Conservation (phyloP, 441 rosid species). For the Aleurites moluccanus region DNA sequence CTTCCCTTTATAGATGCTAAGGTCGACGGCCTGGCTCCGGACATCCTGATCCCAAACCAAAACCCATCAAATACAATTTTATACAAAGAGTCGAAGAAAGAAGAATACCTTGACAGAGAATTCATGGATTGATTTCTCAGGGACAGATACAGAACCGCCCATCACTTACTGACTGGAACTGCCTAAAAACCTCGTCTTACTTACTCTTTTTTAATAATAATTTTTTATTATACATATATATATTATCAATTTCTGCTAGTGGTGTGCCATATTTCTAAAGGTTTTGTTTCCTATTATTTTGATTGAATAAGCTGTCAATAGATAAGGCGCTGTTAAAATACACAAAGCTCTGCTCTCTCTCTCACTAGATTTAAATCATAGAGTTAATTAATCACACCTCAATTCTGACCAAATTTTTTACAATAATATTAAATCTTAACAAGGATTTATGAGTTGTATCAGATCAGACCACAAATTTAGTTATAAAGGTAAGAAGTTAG, state of each 20-base stretch:
- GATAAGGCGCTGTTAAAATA: neutral
- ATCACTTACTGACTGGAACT: constrained; percentile 27
- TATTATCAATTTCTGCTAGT: neutral
- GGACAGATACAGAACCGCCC: constrained; percentile 78
- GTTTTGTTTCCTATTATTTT: neutral
- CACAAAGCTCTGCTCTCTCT: no score
- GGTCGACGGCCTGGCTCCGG: constrained; percentile 65
- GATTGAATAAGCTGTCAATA: neutral
- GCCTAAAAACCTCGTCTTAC: neutral
- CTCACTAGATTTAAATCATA: neutral
- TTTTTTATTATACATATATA: no score
- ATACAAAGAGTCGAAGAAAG: neutral
- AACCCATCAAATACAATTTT: no score
- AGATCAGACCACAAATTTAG: no score
- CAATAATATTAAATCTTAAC: no score
- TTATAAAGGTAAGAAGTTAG: no score
- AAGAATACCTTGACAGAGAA: constrained; percentile 68
- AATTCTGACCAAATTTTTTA: no score
- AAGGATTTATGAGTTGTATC: no score
- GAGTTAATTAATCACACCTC: neutral
- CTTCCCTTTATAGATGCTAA: constrained; percentile 72
- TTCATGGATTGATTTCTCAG: constrained; percentile 73
- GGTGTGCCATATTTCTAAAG: neutral
- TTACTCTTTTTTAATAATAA: no score
- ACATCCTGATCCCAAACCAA: constrained; percentile 45